Conservation (phyloP, 2,329 filamentous ascomycete genomes). For the Arachnomyces sp. region DNA sequence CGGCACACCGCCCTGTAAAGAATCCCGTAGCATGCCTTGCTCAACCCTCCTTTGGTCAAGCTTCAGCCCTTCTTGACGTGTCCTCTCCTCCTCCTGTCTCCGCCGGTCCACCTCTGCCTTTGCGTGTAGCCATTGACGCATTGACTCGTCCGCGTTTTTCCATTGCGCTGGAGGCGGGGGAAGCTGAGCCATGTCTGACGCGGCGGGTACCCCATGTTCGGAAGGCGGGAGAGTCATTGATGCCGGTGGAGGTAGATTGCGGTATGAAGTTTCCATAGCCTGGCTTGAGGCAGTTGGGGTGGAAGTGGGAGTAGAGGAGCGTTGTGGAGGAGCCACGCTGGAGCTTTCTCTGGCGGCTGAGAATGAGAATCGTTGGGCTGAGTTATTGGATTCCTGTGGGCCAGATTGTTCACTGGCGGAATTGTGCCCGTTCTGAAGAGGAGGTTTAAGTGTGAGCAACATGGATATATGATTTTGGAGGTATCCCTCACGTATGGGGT, state of each 20-base stretch:
- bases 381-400: conserved; percentile 15
- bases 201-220: conserved; percentile 18
- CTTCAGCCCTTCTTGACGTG: conserved; percentile 53
- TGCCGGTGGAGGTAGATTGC: conserved; percentile 60
- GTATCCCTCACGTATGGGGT: conserved; percentile 1
- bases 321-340: conserved; percentile 19
- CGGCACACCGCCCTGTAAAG: conserved; percentile 61
- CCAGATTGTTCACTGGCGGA: conserved; percentile 37
- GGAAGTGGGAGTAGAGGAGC: conserved; percentile 15
- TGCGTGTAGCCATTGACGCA: conserved; percentile 62
- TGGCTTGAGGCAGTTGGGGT: conserved; percentile 37
- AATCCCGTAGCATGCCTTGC: conserved; percentile 62
- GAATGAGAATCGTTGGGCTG: conserved; percentile 19
- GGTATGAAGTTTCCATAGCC: conserved; percentile 60
- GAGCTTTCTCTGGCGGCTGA: conserved; percentile 5
- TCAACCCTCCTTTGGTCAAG: conserved; percentile 66
- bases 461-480: conserved; percentile 21
- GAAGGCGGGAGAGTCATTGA: conserved; percentile 52
- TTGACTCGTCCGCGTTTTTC: conserved; percentile 60
- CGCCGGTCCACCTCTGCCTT: conserved; percentile 66
- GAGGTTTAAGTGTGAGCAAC: conserved; percentile 46
- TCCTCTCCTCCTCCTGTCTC: conserved; percentile 65
- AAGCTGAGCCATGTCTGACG: conserved; percentile 44
- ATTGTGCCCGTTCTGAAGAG: conserved; percentile 39
- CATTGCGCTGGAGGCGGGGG: conserved; percentile 59